Conservation (phyloP, 768 basidiomycete species). For the Auriscalpium microsporum region DNA sequence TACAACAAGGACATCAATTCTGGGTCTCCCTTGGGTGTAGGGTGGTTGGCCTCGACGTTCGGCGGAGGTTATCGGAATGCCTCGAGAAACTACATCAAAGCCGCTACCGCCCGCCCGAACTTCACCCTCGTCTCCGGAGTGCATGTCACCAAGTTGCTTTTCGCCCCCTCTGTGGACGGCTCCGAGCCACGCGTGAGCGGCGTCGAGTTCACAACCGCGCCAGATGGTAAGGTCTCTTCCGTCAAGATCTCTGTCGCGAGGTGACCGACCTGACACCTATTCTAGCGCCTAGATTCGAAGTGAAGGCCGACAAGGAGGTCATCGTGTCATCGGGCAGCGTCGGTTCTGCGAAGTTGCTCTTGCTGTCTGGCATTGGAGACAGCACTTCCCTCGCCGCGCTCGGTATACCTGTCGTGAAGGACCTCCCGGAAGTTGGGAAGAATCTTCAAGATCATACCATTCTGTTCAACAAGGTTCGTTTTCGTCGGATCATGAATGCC, state of each 20-base stretch:
- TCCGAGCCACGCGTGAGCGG: slow-evolving; percentile 8
- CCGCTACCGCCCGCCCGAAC: not conserved
- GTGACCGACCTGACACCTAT: no score
- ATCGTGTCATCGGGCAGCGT: slow-evolving; percentile 16
- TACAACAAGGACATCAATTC: not conserved
- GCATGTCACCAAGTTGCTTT: not conserved
- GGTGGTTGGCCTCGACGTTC: not conserved
- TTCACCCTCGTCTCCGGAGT: not conserved
- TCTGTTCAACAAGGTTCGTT: slow-evolving; percentile 5
- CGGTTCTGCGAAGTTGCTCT: slow-evolving; percentile 30
- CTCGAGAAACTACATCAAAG: not conserved
- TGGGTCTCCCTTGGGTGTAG: not conserved
- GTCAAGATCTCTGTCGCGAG: not conserved
- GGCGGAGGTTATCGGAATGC: not conserved
- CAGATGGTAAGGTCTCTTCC: not conserved
- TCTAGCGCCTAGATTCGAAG: slow-evolving; percentile 1
- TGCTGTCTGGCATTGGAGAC: slow-evolving; percentile 36
- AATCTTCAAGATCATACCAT: not conserved
- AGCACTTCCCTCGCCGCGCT: slow-evolving; percentile 21
- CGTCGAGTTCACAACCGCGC: slow-evolving; percentile 1
- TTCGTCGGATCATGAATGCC: not conserved
- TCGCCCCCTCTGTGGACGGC: not conserved
- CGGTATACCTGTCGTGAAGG: slow-evolving; percentile 18
- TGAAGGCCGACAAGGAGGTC: slow-evolving; percentile 15
- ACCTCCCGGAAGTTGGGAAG: slow-evolving; percentile 11